Base-by-base conservation (phyloP, 2,329 filamentous ascomycete genomes). In the Arthrocladium fulminans region DNA sequence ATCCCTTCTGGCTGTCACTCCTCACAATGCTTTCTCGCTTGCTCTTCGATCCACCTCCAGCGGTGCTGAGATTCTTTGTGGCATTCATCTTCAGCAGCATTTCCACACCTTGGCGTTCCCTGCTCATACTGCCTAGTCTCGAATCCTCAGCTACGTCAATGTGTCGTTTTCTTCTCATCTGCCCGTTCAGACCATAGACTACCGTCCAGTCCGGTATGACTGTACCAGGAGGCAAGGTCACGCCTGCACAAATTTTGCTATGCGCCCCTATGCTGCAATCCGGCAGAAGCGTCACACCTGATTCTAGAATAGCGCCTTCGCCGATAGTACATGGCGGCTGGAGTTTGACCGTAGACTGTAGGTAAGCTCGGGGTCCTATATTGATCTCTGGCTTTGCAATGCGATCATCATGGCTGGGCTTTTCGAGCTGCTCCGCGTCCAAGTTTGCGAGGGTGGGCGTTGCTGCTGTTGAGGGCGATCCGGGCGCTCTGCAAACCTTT, bases 221-320 rank as follows among this genome's bases (percentile, higher is more conserved):
- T 8, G 79, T 75, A 0, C 67, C 64, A 23, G 32, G 8, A 5
- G 44, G 44, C 35, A 88, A 69, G 22, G 73, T 70, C 20, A 77
- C 81, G 51, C 78, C 72, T 0, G 84, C 75, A 6, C 84, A 82
- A 45, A 89, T 73, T 19, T 83, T 87, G 59, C 83, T 84, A 61
- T 87, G 77, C 73, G 65, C 56, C n/a, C 67, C 62, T 3, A 68
- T 57, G 2, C 56, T 60, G 9, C 63, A 65, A 10, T 60, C 53
- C 8, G 60, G 55, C 29, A 63, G 54, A 40, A 73, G 52, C 4
- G 59, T 58, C 15, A 64, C 68, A n/a, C 72, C 64, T 6, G 70
- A 55, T 22, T 80, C 80, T 29, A 72, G 57, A 3, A 59, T 61
- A n/a, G 62, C 61, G 2, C 67, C 68, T 0, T 68, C 61, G 6